Base-by-base conservation (phyloP, 1,284 basidiomycete species). In the Cryptococcus amylolentus region DNA sequence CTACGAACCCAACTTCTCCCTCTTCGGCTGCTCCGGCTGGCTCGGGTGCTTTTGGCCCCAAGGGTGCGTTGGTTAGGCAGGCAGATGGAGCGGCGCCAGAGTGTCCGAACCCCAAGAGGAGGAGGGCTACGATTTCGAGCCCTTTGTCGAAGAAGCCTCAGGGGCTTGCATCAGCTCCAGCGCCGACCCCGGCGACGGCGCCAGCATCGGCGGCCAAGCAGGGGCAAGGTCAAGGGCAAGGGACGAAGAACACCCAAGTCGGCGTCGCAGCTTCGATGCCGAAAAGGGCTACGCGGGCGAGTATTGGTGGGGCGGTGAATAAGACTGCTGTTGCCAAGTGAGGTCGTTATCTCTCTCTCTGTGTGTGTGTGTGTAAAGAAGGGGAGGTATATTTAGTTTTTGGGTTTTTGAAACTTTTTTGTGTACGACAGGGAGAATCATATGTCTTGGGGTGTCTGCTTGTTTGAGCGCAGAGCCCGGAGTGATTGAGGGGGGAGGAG, bases 101-200 rank as follows among this genome's bases (percentile, higher is more conserved):
- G 0, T 68, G 65, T 43, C 72, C 72, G 12, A 64, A 70, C 44
- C 67, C 73, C 10, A 76, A 76, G 58, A 61, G 73, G 13, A 62
- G 73, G 35, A 59, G 72, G 38, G 66, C 71, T 23, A 72, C 69
- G 13, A 67, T 72, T 16, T 68, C 60, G 1, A 58, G 54, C 28
- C 56, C 60, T 5, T 40, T 56, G 14, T 49, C 56, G 35, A 61
- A 58, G 40, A 61, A 52, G 41, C 49, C 46, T 18, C 23, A 38
- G 16, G 28, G 18, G 39, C 27, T 37, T 18, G 16, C 14, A 35
- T 43, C n/a, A 4, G 42, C 26, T 38, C 53, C 53, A 16, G 6
- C 56, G 5, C 54, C 57, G 9, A 55, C 50, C 3, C 55, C 49
- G 27, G 55, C 54, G 8, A 31, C 50, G 35, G 39, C 37, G 23